Base-by-base conservation (phyloP, 2,329 filamentous ascomycete species). In the Trichoderma sp. region DNA sequence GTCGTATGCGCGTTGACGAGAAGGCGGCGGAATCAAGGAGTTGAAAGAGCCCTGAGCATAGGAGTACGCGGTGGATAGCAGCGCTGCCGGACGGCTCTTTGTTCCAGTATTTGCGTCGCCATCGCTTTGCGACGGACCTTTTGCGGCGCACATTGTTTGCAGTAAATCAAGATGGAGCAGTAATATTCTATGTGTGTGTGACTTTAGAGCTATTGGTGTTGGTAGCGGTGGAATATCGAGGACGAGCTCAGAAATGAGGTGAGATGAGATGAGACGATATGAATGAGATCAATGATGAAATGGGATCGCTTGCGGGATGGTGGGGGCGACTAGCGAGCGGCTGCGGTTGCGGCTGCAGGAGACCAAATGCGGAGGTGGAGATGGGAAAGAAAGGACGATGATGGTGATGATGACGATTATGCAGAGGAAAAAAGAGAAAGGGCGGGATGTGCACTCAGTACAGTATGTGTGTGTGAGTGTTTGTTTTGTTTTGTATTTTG, bases 11-110 rank as follows among this genome's bases (percentile, higher is more conserved):
- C 87, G 86, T 77, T 90, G 87, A 67, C 93, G 89, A 76, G 89
- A 89, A 45, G 90, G 85, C 0, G 92, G 91, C 62, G 91, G 89
- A 60, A 94, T 86, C 79, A 88, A 80, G 77, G 86, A 85, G 80
- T 90, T 84, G 71, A 89, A 79, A 73, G 86, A 86, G 75, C 83
- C 84, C 76, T 86, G 86, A 68, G 84, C 82, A 78, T 85, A 86
- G 74, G 83, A 81, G 76, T 85, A 79, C 31, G 86, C 78, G 68
- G 33, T 24, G 27, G 71, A 67, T 2, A 67, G 63, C 16, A 62
- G 24, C 18, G 50, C 27, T 21, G 69, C 8, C 6, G 27, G 7
- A 16, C 18, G 24, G 18, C 59, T 24, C 9, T 35, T 64, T 24
- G 6, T 53, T 41, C 21, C 53, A 14, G n/a, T 2, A 14, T 64